Base-by-base conservation (phyloP, 2,329 filamentous ascomycete species). In the Plectosphaerella sp. region DNA sequence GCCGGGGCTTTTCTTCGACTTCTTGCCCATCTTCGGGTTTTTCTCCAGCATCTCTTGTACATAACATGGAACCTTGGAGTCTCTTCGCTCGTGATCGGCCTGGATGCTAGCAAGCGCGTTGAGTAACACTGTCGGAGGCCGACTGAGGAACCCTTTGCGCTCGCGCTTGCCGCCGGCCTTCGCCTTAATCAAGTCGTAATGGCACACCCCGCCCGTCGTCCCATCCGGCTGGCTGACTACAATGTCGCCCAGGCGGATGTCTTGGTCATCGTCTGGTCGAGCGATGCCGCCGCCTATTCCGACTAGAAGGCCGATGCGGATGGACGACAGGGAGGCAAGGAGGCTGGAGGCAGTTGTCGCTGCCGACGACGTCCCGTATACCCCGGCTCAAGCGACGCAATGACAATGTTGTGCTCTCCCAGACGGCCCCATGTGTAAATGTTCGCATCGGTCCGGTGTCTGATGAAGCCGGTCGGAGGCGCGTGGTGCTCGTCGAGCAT, bases 161-260 rank as follows among this genome's bases (percentile, higher is more conserved):
- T 53, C 37, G 11, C 36, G 43, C 3, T 5, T n/a, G 0, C 36
- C 16, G 8, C 28, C 35, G 0, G 37, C 1, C 10, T 42, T 52
- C 1, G 52, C 53, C 24, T 63, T 66, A 0, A 53, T 52, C 1
- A 62, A 11, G 15, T 65, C 60, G n/a, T 62, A 63, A 12, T 67
- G 59, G 2, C 58, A 18, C 0, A 64, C 59, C 0, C 64, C 63
- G 0, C 60, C 54, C 0, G 8, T 58, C 0, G 22, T 51, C 3
- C 54, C 58, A 1, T 54, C n/a, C 0, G 63, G 63, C 1, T 57
- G 48, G 39, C 64, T 62, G 0, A 67, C 58, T 1, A 64, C 59
- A 3, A 67, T 33, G 8, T 65, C 64, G 1, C 64, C 63, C 0
- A 66, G 57, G 1, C 62, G 59, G 8, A 66, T 56, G 9, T 66